These are phyloP conservation scores for Candida alai DNA, from an alignment of 805 yeast genomes.

Conservation along the genomic window DNA sequence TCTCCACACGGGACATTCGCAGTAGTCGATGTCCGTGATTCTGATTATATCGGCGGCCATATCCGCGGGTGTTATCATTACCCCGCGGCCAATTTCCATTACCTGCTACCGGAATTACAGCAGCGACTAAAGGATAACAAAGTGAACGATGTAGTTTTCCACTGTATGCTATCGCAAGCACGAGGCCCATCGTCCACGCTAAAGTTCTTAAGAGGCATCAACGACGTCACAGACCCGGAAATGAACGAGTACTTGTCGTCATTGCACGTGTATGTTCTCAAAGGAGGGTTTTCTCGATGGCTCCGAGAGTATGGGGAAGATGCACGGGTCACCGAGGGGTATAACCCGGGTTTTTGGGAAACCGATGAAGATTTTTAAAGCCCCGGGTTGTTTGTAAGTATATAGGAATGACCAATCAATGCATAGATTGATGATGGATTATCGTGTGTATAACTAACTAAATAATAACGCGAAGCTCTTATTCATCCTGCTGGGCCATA, in stretches of 20 bases:
- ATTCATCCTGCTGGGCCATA: too few species aligned
- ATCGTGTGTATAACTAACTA: too few species aligned
- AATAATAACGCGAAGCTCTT: too few species aligned
- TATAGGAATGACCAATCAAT: too few species aligned
- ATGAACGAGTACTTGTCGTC: conserved; percentile 21
- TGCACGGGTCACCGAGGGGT: conserved; percentile 51
- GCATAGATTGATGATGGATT: too few species aligned
- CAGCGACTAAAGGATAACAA: conserved; percentile 27
- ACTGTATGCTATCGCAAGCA: conserved; percentile 87
- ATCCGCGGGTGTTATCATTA: conserved; percentile 52
- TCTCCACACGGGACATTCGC: conserved; percentile 40
- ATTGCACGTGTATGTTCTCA: conserved; percentile 62
- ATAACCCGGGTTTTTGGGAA: conserved; percentile 34
- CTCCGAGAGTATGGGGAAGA: conserved; percentile 72
- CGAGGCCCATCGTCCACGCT: conserved; percentile 87
- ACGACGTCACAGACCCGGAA: conserved; percentile 24
- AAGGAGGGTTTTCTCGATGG: conserved; percentile 89
- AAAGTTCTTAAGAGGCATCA: conserved; percentile 48
- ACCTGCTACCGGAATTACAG: conserved; percentile 35
- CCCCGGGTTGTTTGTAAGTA: too few species aligned
- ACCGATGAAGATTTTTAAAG: background rate
- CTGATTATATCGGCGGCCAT: conserved; percentile 79
- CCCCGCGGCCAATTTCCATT: conserved; percentile 47
- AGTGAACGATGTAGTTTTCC: conserved; percentile 66
- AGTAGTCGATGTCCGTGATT: conserved; percentile 82